Percentiles rank a stretch among this genome's conserved stretches.
Evolutionary conservation across 2,329 filamentous ascomycete genomes (phyloP).

Genomic region (Scedosporium boydii): DNA sequence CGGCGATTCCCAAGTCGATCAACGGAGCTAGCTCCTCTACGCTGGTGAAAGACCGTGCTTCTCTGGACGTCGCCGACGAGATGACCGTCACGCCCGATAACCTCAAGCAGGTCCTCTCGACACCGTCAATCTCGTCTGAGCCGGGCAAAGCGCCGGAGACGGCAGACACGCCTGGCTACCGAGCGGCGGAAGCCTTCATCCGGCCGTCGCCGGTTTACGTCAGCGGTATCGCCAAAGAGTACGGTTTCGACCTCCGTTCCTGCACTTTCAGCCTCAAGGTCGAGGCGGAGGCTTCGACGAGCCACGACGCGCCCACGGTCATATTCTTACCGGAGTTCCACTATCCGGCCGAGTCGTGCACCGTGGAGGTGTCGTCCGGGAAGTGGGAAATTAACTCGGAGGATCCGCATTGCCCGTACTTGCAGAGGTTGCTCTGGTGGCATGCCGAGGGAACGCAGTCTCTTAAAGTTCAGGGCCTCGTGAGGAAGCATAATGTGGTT

Average conservation of each 20-base stretch:
- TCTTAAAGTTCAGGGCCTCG: conserved; percentile 65
- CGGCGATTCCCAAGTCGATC: conserved; percentile 26
- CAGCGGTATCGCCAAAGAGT: conserved; percentile 59
- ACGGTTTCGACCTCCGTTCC: conserved; percentile 73
- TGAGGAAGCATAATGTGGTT: conserved; percentile 50
- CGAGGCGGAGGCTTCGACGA: conserved; percentile 43
- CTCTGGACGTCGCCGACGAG: conserved; percentile 38
- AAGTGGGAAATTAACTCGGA: conserved; percentile 80
- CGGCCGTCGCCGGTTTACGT: conserved; percentile 72
- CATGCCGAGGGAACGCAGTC: conserved; percentile 77
- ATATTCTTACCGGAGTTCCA: conserved; percentile 88
- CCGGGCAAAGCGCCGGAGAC: conserved; percentile 45
- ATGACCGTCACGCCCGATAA: conserved; percentile 63
- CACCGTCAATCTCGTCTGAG: conserved; percentile 53
- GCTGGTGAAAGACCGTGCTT: conserved; percentile 6
- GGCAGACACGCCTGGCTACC: conserved; percentile 61
- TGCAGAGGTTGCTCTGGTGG: conserved; percentile 87
- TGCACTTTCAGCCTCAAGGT: conserved; percentile 70
- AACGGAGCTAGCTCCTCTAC: conserved; percentile 10
- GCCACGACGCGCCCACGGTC: conserved; percentile 61
- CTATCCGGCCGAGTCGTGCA: conserved; percentile 66
- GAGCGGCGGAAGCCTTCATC: conserved; percentile 88
- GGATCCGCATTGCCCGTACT: conserved; percentile 56
- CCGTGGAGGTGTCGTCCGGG: conserved; percentile 69
- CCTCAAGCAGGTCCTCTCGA: conserved; percentile 62